A percentile compares a stretch with the other conserved stretches of the same genome.
phyloP scores from a whole-genome alignment of 768 basidiomycete species.

The Trametes cinnabarina region DNA sequence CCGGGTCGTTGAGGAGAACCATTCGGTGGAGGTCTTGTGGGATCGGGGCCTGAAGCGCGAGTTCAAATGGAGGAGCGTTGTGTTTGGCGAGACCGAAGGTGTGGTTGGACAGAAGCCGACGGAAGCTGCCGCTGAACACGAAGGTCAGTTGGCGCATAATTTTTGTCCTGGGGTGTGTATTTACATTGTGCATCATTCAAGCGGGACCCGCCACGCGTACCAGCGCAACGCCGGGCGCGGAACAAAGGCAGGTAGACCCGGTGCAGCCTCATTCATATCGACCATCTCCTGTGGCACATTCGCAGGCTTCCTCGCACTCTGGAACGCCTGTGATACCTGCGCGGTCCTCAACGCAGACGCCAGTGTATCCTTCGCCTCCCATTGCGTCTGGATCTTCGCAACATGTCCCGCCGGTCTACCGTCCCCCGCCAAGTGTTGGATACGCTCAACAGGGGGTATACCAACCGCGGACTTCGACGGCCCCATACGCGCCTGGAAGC shows the following conservation, averaged over 20 bases:
- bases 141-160: constrained; percentile 50
- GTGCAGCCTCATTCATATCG: neutral
- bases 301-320: constrained; percentile 25
- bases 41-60: constrained; percentile 70
- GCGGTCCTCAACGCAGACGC: constrained; percentile 19
- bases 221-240: neutral
- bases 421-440: constrained; percentile 11
- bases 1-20: constrained; percentile 64
- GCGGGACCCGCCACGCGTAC: neutral
- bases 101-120: constrained; percentile 73
- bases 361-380: neutral
- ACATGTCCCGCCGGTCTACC: constrained; percentile 21
- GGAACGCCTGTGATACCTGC: constrained; percentile 13
- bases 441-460: neutral
- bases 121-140: constrained; percentile 46
- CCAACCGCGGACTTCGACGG: constrained; percentile 9
- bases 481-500: constrained; percentile 26
- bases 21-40: constrained; percentile 80
- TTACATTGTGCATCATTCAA: no score
- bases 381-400: constrained; percentile 14
- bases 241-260: neutral
- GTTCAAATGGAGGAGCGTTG: constrained; percentile 80
- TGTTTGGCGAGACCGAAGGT: constrained; percentile 71
- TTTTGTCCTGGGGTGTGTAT: no score
- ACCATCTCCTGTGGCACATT: neutral